Evolutionary conservation across 2,329 filamentous ascomycete species (phyloP), one percentile per base, ranked within the genome.

Genomic region (Camptophora hylomeconis): DNA sequence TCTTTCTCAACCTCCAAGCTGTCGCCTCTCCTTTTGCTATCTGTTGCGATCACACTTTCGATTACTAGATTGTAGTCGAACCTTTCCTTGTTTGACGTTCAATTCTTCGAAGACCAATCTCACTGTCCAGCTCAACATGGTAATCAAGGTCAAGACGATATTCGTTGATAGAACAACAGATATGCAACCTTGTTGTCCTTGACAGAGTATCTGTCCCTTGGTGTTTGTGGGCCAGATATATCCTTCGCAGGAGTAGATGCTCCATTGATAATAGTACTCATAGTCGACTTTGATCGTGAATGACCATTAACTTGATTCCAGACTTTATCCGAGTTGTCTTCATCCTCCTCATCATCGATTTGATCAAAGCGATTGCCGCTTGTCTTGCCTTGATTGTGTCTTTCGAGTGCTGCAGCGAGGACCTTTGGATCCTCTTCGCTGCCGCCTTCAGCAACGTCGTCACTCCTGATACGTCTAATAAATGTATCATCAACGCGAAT

Each of bases 171-270:
- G 59, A 98, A 92, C 49, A 98, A 60, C 42, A 98, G 72, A 57
- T 98, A 98, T 3, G 89, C 89, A 34, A 94, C 87, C 65, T 92
- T 93, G 65, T 87, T 93, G 54, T 95, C 87, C 56, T 82, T 83
- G 49, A 80, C 56, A 11, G 65, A 66, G 45, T 75, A 73, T 53
- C 56, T 52, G 32, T 55, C 55, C 24, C 57, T 72, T 65, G 51
- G 61, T 38, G 54, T 72, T 55, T 57, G 71, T 65, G 47, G 63
- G 41, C 60, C 71, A 66, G 58, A 63, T 58, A 58, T 56, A 17
- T 63, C 57, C 13, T 61, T 61, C 25, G 55, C 57, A 24, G 65
- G 63, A 5, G 65, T 75, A 22, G 61, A 56, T 14, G 61, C 63
- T 20, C 76, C 79, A 45, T 86, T 89, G 31, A 67, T 68, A 26